Percentiles rank a stretch among this genome's conserved stretches.
These are phyloP conservation scores for Dioscorea zingiberensis DNA, from an alignment of 106 monocot species.

Conservation along the genomic window DNA sequence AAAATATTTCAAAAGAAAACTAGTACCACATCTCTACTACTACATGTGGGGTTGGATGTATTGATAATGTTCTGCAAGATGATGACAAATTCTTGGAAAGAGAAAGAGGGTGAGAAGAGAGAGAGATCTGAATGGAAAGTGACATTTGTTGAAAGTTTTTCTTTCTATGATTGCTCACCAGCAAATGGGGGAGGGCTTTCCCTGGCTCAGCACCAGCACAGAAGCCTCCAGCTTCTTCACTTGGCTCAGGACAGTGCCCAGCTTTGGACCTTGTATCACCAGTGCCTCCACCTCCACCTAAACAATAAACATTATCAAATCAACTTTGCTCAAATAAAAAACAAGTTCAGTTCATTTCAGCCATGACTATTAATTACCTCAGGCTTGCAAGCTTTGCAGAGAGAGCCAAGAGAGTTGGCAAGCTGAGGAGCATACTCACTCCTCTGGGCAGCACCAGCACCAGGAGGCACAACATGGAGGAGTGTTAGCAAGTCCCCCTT, in stretches of 20 bases:
- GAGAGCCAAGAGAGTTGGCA: conserved; percentile 60
- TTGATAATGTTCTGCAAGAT: too few relatives aligned
- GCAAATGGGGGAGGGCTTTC: conserved; percentile 52
- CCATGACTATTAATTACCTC: too few relatives aligned
- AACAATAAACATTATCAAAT: neutral
- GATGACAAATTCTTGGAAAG: too few relatives aligned
- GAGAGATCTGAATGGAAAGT: too few relatives aligned
- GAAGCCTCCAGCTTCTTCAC: conserved; percentile 79
- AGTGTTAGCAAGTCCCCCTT: conserved; percentile 75
- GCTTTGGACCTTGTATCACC: conserved; percentile 72
- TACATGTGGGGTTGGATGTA: too few relatives aligned
- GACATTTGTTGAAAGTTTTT: neutral
- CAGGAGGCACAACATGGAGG: conserved; percentile 56
- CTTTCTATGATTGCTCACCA: conserved; percentile 38
- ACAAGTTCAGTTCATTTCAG: too few relatives aligned
- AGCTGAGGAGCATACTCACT: conserved; percentile 16
- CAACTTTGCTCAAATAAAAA: too few relatives aligned
- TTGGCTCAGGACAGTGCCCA: conserved; percentile 77
- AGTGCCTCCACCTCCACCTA: conserved; percentile 93
- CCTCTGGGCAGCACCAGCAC: neutral
- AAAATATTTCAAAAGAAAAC: neutral
- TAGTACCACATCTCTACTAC: neutral
- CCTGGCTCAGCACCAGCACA: conserved; percentile 64
- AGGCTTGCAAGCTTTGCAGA: conserved; percentile 83
- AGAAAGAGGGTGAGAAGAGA: too few relatives aligned